These are phyloP conservation scores for Ampelocalamus luodianensis DNA, from an alignment of 176 grass and related monocot species.

Conservation along the genomic window DNA sequence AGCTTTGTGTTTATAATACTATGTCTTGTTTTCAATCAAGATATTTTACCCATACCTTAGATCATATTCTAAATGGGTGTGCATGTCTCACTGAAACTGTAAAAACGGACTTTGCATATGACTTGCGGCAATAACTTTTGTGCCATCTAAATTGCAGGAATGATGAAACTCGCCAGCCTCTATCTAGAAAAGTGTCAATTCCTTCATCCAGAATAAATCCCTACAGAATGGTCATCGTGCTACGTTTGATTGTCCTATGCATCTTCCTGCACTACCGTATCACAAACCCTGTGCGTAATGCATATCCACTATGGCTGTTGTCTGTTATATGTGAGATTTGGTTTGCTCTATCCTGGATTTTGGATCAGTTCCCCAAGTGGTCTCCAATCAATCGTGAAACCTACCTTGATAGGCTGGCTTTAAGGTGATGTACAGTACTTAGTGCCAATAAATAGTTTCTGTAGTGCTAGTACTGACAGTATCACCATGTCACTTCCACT, in stretches of 20 bases:
- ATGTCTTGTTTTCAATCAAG: background rate
- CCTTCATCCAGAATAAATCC: constrained; percentile 97
- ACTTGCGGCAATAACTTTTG: constrained; percentile 19
- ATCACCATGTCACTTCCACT: constrained; percentile 39
- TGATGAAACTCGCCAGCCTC: constrained; percentile 94
- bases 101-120: constrained; percentile 6
- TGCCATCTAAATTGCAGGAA: constrained; percentile 69
- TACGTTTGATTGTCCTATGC: constrained; percentile 84
- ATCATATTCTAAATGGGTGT: constrained; percentile 10
- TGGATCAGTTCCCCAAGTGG: constrained; percentile 99
- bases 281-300: constrained; percentile 91
- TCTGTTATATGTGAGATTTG: constrained; percentile 99
- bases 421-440: constrained; percentile 67
- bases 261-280: constrained; percentile 98
- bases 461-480: constrained; percentile 21
- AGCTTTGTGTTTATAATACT: background rate
- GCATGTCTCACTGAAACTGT: background rate
- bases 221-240: constrained; percentile 96
- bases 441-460: constrained; percentile 10
- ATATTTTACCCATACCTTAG: background rate
- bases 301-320: constrained; percentile 76
- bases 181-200: constrained; percentile 94
- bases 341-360: constrained; percentile 97
- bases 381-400: constrained; percentile 97
- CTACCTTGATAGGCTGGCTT: constrained; percentile 90